Evolutionary conservation across 2,329 filamentous ascomycete genomes (phyloP), one percentile per base, ranked within the genome.

Genomic region (Pseudophaeomoniella oleicola): DNA sequence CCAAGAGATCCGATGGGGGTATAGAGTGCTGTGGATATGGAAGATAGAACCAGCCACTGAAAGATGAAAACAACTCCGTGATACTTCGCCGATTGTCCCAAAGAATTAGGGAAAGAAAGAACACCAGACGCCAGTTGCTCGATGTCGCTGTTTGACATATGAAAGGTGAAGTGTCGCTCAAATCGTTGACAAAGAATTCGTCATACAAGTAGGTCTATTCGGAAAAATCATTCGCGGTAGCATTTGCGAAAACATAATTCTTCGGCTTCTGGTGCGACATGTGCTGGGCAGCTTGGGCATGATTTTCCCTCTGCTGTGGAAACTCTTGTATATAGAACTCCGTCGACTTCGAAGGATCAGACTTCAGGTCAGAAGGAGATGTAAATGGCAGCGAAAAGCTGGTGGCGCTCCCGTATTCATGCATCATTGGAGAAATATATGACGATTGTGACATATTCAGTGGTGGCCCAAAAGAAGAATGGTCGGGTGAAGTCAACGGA

Each of bases 301-400:
- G 57, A n/a, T 54, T 54, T 42, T 60, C 52, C 37, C 58, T 55
- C 40, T 65, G 60, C 39, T 62, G 53, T 10, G 59, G 54, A 40
- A 60, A 64, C 40, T 63, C 60, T 35, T 60, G 57, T 35, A 64
- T 62, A 39, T 54, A 51, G 41, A 63, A 63, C 42, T 63, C 57
- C 1, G 53, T 52, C 27, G 46, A 48, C 46, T 57, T 33, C 10
- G 18, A 16, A 41, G 22, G 19, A 4, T 14, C 45, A 4, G 56
- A 48, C 13, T 49, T 52, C 9, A 49, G 44, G 32, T 53, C 49
- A 34, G 53, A 53, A 4, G 51, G 44, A 27, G 56, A 47, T 42
- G 54, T 53, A 42, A 56, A 46, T 39, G 57, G 38, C 19, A 52
- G 50, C 1, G 51, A 55, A 12, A 51, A 53, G 46, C n/a, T 50